Evolutionary conservation across 352 stramenopile species (phyloP).

Genomic region (Globisporangium mamillatum): DNA sequence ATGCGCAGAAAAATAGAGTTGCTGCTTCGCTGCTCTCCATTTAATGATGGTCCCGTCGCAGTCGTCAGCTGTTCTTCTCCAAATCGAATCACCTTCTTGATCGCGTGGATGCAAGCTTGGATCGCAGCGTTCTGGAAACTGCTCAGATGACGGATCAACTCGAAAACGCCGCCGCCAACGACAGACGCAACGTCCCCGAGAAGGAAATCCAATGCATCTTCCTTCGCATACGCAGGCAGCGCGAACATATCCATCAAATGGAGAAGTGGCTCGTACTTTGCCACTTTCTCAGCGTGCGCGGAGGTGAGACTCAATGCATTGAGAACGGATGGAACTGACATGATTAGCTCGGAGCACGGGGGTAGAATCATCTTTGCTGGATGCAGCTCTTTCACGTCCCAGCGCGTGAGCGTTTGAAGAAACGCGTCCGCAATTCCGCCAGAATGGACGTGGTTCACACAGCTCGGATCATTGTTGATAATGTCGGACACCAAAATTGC

Average conservation of each 20-base stretch:
- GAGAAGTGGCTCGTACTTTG: conserved; percentile 88
- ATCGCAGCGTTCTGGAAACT: conserved; percentile 85
- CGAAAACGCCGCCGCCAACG: conserved; percentile 92
- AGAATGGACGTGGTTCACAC: conserved; percentile 93
- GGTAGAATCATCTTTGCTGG: conserved; percentile 56
- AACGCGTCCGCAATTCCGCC: conserved; percentile 92
- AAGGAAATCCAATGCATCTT: conserved; percentile 86
- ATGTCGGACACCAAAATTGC: conserved; percentile 93
- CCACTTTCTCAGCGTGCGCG: conserved; percentile 87
- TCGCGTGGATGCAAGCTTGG: conserved; percentile 82
- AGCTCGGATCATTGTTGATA: conserved; percentile 96
- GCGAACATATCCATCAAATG: conserved; percentile 91
- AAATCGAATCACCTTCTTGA: conserved; percentile 90
- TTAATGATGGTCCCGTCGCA: background rate
- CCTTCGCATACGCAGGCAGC: conserved; percentile 83
- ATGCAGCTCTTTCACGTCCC: conserved; percentile 61
- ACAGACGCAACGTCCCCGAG: conserved; percentile 92
- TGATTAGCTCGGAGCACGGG: conserved; percentile 91
- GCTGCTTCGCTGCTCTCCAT: conserved; percentile 5
- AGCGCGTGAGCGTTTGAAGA: conserved; percentile 88
- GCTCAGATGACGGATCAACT: conserved; percentile 95
- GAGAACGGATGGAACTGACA: conserved; percentile 93
- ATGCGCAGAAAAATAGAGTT: conserved; percentile 57
- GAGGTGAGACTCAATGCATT: conserved; percentile 93
- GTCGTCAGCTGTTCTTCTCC: conserved; percentile 48